Conservation (phyloP, 306 rosid species). For the Rubus parviflorus region DNA sequence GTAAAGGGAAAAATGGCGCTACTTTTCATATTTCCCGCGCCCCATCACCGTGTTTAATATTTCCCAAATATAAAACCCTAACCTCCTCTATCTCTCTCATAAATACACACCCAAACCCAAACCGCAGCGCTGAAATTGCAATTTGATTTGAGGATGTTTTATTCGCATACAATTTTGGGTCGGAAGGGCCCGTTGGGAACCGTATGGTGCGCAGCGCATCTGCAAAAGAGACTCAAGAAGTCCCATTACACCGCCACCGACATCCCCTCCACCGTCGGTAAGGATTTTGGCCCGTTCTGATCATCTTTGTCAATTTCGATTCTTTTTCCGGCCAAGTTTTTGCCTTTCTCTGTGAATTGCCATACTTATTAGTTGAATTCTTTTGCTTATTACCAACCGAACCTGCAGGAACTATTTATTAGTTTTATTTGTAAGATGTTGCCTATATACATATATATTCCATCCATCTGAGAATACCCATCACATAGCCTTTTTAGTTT, state of each 20-base stretch:
- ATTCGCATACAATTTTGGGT: slow-evolving; percentile 78
- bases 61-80: background rate
- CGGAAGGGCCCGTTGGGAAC: slow-evolving; percentile 87
- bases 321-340: background rate
- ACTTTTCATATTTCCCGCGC: slow-evolving; percentile 10
- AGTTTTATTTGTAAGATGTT: no score
- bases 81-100: background rate
- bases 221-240: slow-evolving; percentile 79
- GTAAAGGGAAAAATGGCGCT: background rate
- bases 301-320: background rate
- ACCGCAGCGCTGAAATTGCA: background rate
- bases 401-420: no score
- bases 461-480: no score
- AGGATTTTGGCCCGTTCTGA: background rate
- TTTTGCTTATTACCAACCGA: no score
- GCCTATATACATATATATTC: no score
- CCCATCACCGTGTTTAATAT: background rate
- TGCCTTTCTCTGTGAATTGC: no score
- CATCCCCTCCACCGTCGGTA: slow-evolving; percentile 69
- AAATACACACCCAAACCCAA: background rate
- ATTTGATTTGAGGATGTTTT: slow-evolving; percentile 52
- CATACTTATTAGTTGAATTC: no score
- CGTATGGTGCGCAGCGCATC: slow-evolving; percentile 94
- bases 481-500: background rate
- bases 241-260: slow-evolving; percentile 70